phyloP scores from a whole-genome alignment of 306 rosid species.

The Cucurbita argyrosperma region DNA sequence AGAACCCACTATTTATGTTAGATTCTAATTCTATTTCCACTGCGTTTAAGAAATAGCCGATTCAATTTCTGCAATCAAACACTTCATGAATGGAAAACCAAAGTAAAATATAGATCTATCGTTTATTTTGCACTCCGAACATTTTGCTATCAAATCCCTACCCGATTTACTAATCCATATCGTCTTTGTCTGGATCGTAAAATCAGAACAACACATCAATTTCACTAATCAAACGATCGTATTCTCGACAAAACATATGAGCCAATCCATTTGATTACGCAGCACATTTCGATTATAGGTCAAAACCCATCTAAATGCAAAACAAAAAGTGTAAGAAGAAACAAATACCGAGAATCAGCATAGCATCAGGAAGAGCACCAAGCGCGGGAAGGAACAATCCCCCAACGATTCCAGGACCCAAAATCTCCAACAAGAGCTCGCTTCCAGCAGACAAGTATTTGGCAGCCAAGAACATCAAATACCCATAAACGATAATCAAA shows the following conservation, averaged over 20 bases:
- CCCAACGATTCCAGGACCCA: constrained; percentile 91
- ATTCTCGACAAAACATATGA: background rate
- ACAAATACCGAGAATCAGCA: constrained; percentile 34
- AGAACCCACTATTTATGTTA: background rate
- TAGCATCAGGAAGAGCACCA: constrained; percentile 44
- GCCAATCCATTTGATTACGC: background rate
- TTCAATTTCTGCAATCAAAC: background rate
- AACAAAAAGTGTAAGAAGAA: background rate
- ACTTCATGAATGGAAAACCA: background rate
- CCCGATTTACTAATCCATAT: background rate
- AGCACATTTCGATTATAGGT: background rate
- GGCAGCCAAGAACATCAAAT: constrained; percentile 61
- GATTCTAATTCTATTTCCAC: background rate
- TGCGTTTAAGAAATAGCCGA: background rate
- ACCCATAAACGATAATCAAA: constrained; percentile 52
- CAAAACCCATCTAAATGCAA: background rate
- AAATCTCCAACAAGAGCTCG: constrained; percentile 74
- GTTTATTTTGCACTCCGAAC: background rate
- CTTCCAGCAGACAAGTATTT: constrained; percentile 63
- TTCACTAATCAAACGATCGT: background rate
- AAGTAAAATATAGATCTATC: background rate
- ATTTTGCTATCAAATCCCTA: background rate
- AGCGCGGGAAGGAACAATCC: constrained; percentile 77
- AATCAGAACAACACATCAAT: background rate
- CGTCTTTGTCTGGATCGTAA: background rate